Base-by-base conservation (phyloP, 1,284 basidiomycete genomes). In the Rhodotorula sp. region DNA sequence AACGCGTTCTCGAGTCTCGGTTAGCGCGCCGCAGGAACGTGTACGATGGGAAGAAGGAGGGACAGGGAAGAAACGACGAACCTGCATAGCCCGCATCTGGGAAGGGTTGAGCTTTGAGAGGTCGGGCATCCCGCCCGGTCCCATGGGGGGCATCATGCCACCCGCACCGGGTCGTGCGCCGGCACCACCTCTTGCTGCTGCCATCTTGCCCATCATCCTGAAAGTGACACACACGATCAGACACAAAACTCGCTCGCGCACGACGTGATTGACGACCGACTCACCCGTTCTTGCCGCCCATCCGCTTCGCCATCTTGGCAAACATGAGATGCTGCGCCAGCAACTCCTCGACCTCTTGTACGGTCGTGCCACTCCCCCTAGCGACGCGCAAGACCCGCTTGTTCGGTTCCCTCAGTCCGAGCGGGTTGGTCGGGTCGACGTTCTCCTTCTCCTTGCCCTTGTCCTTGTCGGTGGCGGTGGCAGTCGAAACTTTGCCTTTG, bases 321-420 rank as follows among this genome's bases (percentile, higher is more conserved):
- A 97, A 96, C 91, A 97, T 94, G 64, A 91, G 88, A 78, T 97
- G 96, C 83, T 97, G 95, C 79, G 92, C 91, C 48, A 99, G 84
- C 70, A 98, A 83, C 80, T 98, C 96, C 81, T 99, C 96, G 29
- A 99, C 95, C 83, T 99, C 97, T 72, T 93, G 87, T 54, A 99
- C 92, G 76, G 89, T 92, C 57, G 96, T 98, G n/a, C 96, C 96
- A 77, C 92, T 94, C 51, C 96, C 96, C 76, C 88, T 86, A 2
- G 97, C 97, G 34, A 99, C 92, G 67, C 95, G 86, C 66, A 88
- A 87, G 12, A 96, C 91, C 66, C 93, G 87, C 87, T 89, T 91
- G 78, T 93, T 95, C 31, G 79, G 76, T 62, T 75, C 70, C n/a
- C 79, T 58, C 47, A 73, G 66, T 20, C 72, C 68, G 47, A 77